Conservation (phyloP, 2,329 filamentous ascomycete species). For the Penicillium vulpinum region DNA sequence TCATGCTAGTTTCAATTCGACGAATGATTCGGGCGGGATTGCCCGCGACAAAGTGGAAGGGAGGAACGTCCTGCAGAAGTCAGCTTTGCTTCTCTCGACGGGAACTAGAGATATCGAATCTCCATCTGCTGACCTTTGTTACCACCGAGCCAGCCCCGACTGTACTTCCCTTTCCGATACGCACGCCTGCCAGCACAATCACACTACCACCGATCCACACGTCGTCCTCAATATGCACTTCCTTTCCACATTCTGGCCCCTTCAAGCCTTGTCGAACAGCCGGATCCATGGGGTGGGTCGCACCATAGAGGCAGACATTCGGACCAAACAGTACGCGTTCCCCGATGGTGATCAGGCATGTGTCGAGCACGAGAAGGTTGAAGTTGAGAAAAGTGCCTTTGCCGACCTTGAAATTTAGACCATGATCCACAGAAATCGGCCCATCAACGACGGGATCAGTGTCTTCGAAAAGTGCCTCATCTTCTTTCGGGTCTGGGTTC, state of each 20-base stretch:
- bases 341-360: constrained; percentile 54
- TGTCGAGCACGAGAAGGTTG: constrained; percentile 58
- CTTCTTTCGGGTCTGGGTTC: constrained; percentile 18
- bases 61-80: constrained; percentile 24
- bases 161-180: constrained; percentile 44
- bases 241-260: constrained; percentile 52
- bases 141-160: constrained; percentile 45
- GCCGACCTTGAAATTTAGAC: constrained; percentile 64
- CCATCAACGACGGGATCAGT: constrained; percentile 59
- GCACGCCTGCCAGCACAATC: constrained; percentile 46
- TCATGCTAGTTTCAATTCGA: constrained; percentile 29
- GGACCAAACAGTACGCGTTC: constrained; percentile 55
- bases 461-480: constrained; percentile 25
- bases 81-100: neutral
- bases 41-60: constrained; percentile 31
- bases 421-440: constrained; percentile 64
- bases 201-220: constrained; percentile 53
- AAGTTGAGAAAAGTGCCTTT: constrained; percentile 50
- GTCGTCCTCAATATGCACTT: constrained; percentile 51
- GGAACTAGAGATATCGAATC: neutral
- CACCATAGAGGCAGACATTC: constrained; percentile 54
- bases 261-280: constrained; percentile 44
- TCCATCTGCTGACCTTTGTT: constrained; percentile 30
- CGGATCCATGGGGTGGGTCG: constrained; percentile 55
- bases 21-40: constrained; percentile 28